These are phyloP conservation scores for Podosphaera fusca DNA, from an alignment of 2,329 filamentous ascomycete genomes.

Conservation along the genomic window DNA sequence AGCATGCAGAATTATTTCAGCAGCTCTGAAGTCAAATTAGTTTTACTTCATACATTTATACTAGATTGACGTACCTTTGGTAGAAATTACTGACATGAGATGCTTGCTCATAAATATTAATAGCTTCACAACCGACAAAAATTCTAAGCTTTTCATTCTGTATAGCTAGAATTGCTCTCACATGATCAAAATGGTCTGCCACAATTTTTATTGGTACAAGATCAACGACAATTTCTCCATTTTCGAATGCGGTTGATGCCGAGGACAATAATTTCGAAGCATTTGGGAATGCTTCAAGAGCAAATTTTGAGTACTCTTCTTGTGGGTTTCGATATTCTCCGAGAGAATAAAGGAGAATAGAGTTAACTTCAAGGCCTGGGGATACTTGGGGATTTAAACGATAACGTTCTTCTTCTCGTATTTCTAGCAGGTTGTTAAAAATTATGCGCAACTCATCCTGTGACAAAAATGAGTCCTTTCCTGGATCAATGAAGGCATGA, in stretches of 20 bases:
- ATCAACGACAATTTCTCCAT: conserved; percentile 9
- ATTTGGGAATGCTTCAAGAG: conserved; percentile 22
- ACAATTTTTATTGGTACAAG: conserved; percentile 8
- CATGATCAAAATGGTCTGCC: conserved; percentile 3
- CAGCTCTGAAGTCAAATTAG: conserved; percentile 3
- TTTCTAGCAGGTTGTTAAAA: conserved; percentile 20
- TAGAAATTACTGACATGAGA: conserved; percentile 8
- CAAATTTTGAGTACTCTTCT: conserved; percentile 12
- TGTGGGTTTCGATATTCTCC: conserved; percentile 7
- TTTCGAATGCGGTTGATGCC: conserved; percentile 6
- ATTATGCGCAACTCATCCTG: conserved; percentile 26
- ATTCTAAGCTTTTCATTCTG: conserved; percentile 6
- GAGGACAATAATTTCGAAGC: conserved; percentile 15
- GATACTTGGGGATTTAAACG: conserved; percentile 21
- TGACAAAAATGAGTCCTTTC: conserved; percentile 23
- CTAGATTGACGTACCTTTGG: conserved; percentile 6
- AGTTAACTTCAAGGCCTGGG: conserved; percentile 21
- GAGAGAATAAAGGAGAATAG: conserved; percentile 18
- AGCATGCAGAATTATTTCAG: conserved; percentile 8
- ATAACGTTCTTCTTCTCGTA: conserved; percentile 21
- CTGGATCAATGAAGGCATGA: conserved; percentile 7
- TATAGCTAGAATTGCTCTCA: conserved; percentile 8
- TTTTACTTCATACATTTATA: neutral
- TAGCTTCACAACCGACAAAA: conserved; percentile 9
- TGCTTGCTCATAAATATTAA: conserved; percentile 7